A percentile compares a stretch with the other conserved stretches of the same genome.
Evolutionary conservation across 805 yeast species (phyloP).

Genomic region (Zygoascus biomembranicola): DNA sequence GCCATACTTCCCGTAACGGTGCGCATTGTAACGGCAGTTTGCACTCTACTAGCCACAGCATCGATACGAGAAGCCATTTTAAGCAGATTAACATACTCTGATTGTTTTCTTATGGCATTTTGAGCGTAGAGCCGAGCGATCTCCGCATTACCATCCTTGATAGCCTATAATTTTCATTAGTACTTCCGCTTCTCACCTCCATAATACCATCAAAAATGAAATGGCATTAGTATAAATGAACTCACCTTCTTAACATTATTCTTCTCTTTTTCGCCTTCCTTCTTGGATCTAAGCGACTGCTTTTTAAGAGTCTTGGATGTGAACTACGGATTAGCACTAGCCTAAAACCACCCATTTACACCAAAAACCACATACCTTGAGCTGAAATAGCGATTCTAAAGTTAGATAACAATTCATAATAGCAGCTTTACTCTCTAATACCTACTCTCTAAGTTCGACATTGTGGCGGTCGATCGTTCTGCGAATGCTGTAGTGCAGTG

Average conservation of each 20-base stretch:
- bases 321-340: constrained; percentile 37
- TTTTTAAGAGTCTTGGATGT: constrained; percentile 89
- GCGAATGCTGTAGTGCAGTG: too few species aligned
- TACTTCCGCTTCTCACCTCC: background rate
- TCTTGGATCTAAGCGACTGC: constrained; percentile 85
- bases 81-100: constrained; percentile 74
- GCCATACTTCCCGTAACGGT: constrained; percentile 92
- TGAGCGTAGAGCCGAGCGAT: constrained; percentile 93
- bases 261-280: constrained; percentile 82
- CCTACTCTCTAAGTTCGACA: constrained; percentile 39
- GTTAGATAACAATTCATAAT: background rate
- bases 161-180: constrained; percentile 35
- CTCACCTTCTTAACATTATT: constrained; percentile 69
- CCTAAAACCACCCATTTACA: background rate
- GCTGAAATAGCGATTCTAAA: constrained; percentile 54
- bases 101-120: constrained; percentile 86
- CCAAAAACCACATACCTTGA: constrained; percentile 34
- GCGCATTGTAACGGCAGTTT: constrained; percentile 97
- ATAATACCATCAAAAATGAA: too few species aligned
- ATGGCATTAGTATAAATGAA: background rate
- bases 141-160: constrained; percentile 78
- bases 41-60: constrained; percentile 92
- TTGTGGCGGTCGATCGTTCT: constrained; percentile 6
- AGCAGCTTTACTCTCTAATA: constrained; percentile 10
- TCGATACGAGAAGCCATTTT: constrained; percentile 85